Evolutionary conservation across 768 basidiomycete species (phyloP), one percentile per base, ranked within the genome.

Genomic region (Lactarius trivialis): DNA sequence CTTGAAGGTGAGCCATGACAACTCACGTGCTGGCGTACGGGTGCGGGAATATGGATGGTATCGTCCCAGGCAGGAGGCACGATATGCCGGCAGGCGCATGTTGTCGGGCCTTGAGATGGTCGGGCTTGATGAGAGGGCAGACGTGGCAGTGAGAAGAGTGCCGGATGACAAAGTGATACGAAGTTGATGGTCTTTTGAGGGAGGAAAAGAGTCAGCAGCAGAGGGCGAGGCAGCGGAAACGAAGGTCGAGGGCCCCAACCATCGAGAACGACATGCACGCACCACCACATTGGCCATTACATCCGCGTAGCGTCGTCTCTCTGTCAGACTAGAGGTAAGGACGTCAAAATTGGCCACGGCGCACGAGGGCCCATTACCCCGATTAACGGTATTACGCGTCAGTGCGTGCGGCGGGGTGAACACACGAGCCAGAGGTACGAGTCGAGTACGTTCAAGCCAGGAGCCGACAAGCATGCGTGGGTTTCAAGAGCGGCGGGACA

Each of bases 81-180:
- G 65, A 36, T 66, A 66, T 19, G 65, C 57, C 8, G 62, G 65
- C 24, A 66, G 24, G 41, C 65, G 65, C 54, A 60, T 63, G 15
- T 55, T 63, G 28, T 63, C 62, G 26, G 41, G 26, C 30, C 49
- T 50, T 7, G 48, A 24, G 15, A 58, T 32, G 53, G 37, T 33
- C 24, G n/a, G n/a, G n/a, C 24, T 55, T 55, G 54, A 14, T n/a
- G n/a, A n/a, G 19, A 36, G 36, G 14, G 58, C n/a, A 30, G 62
- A 55, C 62, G 60, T 63, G 54, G n/a, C 32, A 24, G 58, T 12
- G 28, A 34, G 36, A 39, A 21, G 32, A 19, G 53, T 3, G 33
- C 36, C 19, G 36, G 11, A 36, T 58, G 56, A 55, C n/a, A 12
- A 39, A 24, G 32, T 24, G 48, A 37, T 63, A 54, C 51, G 52